Evolutionary conservation across 2,329 filamentous ascomycete species (phyloP).

Genomic region (Paecilomyces variotii): DNA sequence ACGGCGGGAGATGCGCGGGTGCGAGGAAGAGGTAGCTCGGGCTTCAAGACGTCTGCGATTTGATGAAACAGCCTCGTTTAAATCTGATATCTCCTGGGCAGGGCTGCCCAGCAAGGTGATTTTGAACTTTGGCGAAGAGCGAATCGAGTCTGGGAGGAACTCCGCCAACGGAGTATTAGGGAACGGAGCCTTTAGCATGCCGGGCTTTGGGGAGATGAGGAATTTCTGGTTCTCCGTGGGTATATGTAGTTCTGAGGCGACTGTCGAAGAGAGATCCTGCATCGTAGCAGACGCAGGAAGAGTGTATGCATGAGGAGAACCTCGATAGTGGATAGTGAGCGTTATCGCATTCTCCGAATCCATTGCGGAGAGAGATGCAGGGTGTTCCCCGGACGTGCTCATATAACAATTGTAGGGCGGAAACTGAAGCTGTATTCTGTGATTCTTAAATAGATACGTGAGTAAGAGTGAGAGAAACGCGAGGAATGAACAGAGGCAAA

Average conservation of each 20-base stretch:
- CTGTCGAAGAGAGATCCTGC: constrained; percentile 29
- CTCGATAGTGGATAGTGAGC: constrained; percentile 49
- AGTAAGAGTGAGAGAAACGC: neutral
- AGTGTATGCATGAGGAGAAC: constrained; percentile 40
- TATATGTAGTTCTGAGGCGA: constrained; percentile 29
- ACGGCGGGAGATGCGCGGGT: constrained; percentile 3
- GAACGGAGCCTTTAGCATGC: constrained; percentile 40
- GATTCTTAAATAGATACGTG: neutral
- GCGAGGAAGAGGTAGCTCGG: constrained; percentile 14
- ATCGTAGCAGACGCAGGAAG: constrained; percentile 46
- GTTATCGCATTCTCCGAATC: constrained; percentile 13
- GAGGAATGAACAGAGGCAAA: neutral
- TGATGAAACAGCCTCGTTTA: constrained; percentile 29
- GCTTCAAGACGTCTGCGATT: constrained; percentile 21
- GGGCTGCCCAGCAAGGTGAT: constrained; percentile 40
- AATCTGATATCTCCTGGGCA: constrained; percentile 31
- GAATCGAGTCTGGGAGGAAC: constrained; percentile 17
- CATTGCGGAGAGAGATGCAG: neutral
- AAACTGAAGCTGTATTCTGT: neutral
- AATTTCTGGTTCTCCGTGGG: constrained; percentile 37
- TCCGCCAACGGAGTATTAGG: constrained; percentile 24
- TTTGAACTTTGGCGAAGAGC: constrained; percentile 33
- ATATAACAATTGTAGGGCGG: neutral
- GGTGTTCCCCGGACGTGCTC: neutral
- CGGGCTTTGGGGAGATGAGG: constrained; percentile 40